Evolutionary conservation across 306 rosid genomes (phyloP).

Genomic region (Vigna angularis): DNA sequence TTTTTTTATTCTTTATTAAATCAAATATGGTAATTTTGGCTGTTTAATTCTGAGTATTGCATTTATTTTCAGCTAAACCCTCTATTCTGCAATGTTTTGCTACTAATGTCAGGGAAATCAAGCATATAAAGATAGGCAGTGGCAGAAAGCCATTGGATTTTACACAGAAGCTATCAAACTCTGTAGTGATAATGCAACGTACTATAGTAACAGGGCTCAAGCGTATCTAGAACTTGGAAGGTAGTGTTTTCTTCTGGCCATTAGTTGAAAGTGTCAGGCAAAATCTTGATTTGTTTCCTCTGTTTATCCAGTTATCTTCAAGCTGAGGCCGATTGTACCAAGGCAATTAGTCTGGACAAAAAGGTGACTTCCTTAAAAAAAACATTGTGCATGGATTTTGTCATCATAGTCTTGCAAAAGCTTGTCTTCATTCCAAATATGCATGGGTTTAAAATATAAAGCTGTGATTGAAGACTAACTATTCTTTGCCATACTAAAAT

Average conservation of each 20-base stretch:
- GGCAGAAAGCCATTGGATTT: conserved; percentile 87
- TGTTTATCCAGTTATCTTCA: conserved; percentile 64
- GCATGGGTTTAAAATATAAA: conserved; percentile 4
- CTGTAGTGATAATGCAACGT: conserved; percentile 73
- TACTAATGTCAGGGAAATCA: conserved; percentile 74
- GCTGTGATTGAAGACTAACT: neutral
- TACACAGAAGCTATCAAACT: conserved; percentile 96
- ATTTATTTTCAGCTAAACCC: conserved; percentile 16
- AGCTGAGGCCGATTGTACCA: conserved; percentile 89
- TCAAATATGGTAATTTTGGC: conserved; percentile 22
- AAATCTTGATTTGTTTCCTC: conserved; percentile 47
- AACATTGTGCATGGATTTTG: conserved; percentile 27
- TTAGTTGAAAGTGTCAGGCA: conserved; percentile 35
- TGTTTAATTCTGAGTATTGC: neutral
- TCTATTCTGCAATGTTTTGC: conserved; percentile 15
- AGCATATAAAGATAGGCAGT: conserved; percentile 92
- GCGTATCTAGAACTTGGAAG: conserved; percentile 86
- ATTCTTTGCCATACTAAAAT: conserved; percentile 3
- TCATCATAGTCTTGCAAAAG: conserved; percentile 6
- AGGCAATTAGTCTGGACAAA: conserved; percentile 85
- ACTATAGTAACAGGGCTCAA: conserved; percentile 93
- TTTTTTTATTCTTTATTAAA: conserved; percentile 7
- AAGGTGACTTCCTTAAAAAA: conserved; percentile 59
- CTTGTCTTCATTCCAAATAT: conserved; percentile 15
- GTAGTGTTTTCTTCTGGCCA: conserved; percentile 49